Evolutionary conservation across 768 basidiomycete genomes (phyloP), one percentile per base, ranked within the genome.

Genomic region (Polyporus arcularius): DNA sequence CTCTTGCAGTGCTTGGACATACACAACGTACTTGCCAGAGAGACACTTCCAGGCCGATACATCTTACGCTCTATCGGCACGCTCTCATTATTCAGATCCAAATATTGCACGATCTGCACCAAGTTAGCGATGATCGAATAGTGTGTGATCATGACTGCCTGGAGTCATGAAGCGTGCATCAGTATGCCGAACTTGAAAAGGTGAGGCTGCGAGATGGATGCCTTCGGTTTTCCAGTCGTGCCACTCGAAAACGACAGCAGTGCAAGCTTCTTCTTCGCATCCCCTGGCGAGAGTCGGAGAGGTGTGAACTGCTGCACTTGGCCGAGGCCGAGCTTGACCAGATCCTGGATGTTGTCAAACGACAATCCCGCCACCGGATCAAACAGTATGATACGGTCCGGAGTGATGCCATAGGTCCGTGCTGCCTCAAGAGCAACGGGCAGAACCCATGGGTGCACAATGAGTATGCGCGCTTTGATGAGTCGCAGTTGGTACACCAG

Each of bases 401-500:
- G 72, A 2, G 81, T 64, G 11, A 87, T 59, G 11, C 80, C 79
- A 4, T 67, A 71, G 5, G 65, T 65, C 21, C 66, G 73, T 8
- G 80, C 80, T 16, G 85, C 85, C n/a, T 73, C 61, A 15, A 76
- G 65, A 2, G 82, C 85, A 11, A 77, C 78, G 16, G 67, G 41
- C 4, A 84, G 65, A 50, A 75, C 77, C 10, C 73, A 73, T 2
- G 84, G 76, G 59, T 85, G 81, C 15, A 77, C 72, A 49, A 87
- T 71, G 39, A 87, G 66, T 41, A 86, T 67, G 10, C 78, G 71
- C 1, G 85, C 76, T 51, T 78, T 80, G 12, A 80, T 78, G 4
- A 76, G 71, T 28, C 73, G 68, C 41, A 89, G 75, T 68, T 89
- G 87, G 67, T 88, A 77, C 3, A 72, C 73, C 2, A 89, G 78